Percentiles rank a stretch among this genome's conserved stretches.
Evolutionary conservation across 345 rosid genomes (phyloP).

Genomic region (Clarkia xantiana): DNA sequence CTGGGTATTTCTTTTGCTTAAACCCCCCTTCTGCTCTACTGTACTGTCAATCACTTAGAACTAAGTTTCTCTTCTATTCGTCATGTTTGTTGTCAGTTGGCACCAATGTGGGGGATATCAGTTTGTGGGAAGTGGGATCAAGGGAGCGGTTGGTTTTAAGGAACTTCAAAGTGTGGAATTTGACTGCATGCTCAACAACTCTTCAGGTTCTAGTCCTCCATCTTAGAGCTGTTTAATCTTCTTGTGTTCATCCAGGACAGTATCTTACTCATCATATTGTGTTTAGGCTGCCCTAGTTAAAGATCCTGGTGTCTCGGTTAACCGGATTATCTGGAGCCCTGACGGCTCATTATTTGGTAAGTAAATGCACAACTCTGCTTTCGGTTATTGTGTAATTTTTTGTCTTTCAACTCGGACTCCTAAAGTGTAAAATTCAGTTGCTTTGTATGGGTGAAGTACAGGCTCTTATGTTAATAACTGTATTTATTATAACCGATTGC

Average conservation of each 20-base stretch:
- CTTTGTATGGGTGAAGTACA: too few species aligned
- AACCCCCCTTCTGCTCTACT: background rate
- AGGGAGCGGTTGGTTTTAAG: conserved; percentile 11
- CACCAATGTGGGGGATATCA: conserved; percentile 18
- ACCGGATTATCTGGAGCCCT: conserved; percentile 50
- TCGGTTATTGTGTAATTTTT: too few species aligned
- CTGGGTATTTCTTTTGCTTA: conserved; percentile 11
- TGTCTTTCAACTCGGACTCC: too few species aligned
- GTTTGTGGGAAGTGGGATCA: conserved; percentile 20
- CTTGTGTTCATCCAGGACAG: background rate
- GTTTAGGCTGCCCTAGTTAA: conserved; percentile 22
- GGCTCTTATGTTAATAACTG: background rate
- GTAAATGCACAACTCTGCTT: background rate
- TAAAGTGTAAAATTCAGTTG: too few species aligned
- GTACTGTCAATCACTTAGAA: too few species aligned
- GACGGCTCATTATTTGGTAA: conserved; percentile 42
- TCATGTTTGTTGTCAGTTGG: conserved; percentile 14
- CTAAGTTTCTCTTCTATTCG: too few species aligned
- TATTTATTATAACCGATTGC: conserved; percentile 1
- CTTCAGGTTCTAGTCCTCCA: conserved; percentile 12
- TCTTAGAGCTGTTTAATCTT: background rate
- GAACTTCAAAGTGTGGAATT: conserved; percentile 20
- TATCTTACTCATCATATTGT: background rate
- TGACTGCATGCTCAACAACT: conserved; percentile 8
- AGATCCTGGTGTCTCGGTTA: conserved; percentile 36